A percentile compares a stretch with the other conserved stretches of the same genome.
Evolutionary conservation across 2,329 filamentous ascomycete species (phyloP).

Genomic region (Aspergillus fructus): DNA sequence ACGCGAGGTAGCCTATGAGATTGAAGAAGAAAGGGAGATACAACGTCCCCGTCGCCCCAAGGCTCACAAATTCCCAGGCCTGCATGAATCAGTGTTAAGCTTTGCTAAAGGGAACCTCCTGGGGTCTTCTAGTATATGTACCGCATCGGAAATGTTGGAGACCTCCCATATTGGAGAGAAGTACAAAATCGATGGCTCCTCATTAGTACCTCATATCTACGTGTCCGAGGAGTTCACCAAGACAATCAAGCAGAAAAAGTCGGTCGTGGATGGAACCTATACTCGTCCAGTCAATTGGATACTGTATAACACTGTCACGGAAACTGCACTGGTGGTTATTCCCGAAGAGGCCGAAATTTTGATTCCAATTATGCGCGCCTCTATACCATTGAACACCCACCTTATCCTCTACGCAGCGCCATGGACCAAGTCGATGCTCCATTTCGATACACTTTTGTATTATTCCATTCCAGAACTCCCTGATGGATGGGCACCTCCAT

Average conservation of each 20-base stretch:
- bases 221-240: conserved; percentile 15
- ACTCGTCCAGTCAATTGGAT: conserved; percentile 57
- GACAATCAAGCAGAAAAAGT: conserved; percentile 10
- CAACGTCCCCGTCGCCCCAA: conserved; percentile 48
- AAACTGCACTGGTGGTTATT: conserved; percentile 58
- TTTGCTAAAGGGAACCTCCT: conserved; percentile 9
- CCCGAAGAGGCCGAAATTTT: conserved; percentile 63
- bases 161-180: conserved; percentile 10
- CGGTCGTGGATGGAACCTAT: conserved; percentile 8
- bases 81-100: conserved; percentile 47
- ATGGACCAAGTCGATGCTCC: conserved; percentile 59
- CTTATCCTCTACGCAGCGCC: conserved; percentile 61
- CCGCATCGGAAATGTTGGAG: conserved; percentile 10
- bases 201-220: conserved; percentile 6
- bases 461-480: conserved; percentile 54
- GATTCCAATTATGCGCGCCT: conserved; percentile 45
- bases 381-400: conserved; percentile 30
- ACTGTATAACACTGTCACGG: conserved; percentile 51
- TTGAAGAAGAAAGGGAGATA: conserved; percentile 57
- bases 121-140: neutral
- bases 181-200: conserved; percentile 1
- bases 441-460: conserved; percentile 57
- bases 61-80: conserved; percentile 44
- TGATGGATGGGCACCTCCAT: conserved; percentile 41
- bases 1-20: conserved; percentile 59